phyloP scores from a whole-genome alignment of 495 filamentous ascomycete genomes.

The Penicillium flavigenum region DNA sequence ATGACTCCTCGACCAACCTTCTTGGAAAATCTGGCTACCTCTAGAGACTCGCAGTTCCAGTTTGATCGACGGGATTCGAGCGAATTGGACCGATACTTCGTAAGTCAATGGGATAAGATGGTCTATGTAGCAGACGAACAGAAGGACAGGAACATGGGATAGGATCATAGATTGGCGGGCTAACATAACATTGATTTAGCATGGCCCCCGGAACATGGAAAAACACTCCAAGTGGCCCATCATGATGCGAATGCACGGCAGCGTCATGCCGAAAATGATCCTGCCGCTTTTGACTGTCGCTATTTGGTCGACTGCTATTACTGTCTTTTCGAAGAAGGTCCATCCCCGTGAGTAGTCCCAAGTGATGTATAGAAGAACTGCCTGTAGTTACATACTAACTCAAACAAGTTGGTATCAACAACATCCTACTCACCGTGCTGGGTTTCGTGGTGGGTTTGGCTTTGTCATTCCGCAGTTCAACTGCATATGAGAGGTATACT shows the following conservation, averaged over 20 bases:
- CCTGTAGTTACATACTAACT: slow-evolving; percentile 4
- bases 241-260: slow-evolving; percentile 77
- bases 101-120: slow-evolving; percentile 25
- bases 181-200: slow-evolving; percentile 29
- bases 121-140: background rate
- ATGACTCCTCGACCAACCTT: slow-evolving; percentile 42
- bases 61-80: slow-evolving; percentile 32
- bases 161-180: background rate
- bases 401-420: slow-evolving; percentile 54
- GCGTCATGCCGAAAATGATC: slow-evolving; percentile 77
- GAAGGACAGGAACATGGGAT: background rate
- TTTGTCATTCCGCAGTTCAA: slow-evolving; percentile 79
- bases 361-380: background rate
- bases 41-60: slow-evolving; percentile 41
- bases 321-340: slow-evolving; percentile 56
- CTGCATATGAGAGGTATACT: slow-evolving; percentile 73
- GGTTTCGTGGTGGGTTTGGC: slow-evolving; percentile 88
- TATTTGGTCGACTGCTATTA: slow-evolving; percentile 68
- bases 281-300: slow-evolving; percentile 67
- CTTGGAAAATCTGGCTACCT: slow-evolving; percentile 37
- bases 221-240: slow-evolving; percentile 80
- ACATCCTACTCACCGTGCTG: slow-evolving; percentile 74
- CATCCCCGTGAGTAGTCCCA: slow-evolving; percentile 44
- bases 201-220: slow-evolving; percentile 65
- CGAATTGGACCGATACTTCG: slow-evolving; percentile 49